These are phyloP conservation scores for Mortierella polycephala DNA, from an alignment of 371 early-diverging fungal genomes.

Conservation along the genomic window DNA sequence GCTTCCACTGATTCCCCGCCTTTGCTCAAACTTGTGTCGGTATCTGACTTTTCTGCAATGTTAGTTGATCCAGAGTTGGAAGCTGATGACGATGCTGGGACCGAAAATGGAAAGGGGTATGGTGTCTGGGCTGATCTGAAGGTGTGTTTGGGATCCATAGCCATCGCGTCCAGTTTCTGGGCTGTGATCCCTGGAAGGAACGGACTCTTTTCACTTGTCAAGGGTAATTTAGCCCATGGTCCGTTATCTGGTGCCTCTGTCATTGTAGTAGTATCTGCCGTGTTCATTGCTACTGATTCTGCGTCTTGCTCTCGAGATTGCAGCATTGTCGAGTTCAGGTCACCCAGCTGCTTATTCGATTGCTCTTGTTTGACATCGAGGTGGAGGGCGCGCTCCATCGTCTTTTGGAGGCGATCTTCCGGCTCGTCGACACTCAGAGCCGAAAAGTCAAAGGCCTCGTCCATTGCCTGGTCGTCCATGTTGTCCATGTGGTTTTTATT, in stretches of 20 bases:
- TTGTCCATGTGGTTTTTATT: neutral
- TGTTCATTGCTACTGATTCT: neutral
- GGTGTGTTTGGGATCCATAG: constrained; percentile 38
- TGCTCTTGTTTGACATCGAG: constrained; percentile 2
- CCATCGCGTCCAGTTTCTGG: constrained; percentile 49
- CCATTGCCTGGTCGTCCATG: constrained; percentile 44
- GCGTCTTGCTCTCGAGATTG: neutral
- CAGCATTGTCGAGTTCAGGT: neutral
- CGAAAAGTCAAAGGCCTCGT: constrained; percentile 40
- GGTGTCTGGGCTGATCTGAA: constrained; percentile 35
- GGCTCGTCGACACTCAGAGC: constrained; percentile 31
- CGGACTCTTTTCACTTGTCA: constrained; percentile 15
- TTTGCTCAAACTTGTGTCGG: neutral
- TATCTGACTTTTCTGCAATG: no score
- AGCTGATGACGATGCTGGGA: neutral
- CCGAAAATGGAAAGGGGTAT: constrained; percentile 17
- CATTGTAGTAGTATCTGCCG: neutral
- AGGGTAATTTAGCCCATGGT: constrained; percentile 37
- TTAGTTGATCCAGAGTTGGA: neutral
- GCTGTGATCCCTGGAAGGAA: constrained; percentile 37
- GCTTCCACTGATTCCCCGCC: neutral
- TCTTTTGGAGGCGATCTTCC: constrained; percentile 20
- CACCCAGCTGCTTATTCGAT: neutral
- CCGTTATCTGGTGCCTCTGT: constrained; percentile 16
- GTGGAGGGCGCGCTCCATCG: constrained; percentile 14